These are phyloP conservation scores for Auriscalpium vulgare DNA, from an alignment of 768 basidiomycete species.

Conservation along the genomic window DNA sequence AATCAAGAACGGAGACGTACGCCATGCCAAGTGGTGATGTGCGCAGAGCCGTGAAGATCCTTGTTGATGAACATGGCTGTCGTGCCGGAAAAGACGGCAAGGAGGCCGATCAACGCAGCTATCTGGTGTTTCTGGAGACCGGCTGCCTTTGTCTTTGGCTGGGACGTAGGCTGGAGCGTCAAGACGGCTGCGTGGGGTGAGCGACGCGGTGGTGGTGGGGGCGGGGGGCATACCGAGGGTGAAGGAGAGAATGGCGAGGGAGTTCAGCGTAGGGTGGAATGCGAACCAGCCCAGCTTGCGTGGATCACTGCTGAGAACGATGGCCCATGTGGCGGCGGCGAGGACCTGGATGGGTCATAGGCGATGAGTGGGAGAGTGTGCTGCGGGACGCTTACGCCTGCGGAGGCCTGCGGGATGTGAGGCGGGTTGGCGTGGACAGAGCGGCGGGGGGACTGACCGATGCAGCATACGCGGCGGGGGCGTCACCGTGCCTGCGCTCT, in stretches of 20 bases:
- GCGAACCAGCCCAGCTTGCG: constrained; percentile 49
- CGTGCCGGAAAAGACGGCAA: constrained; percentile 51
- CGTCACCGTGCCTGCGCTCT: constrained; percentile 34
- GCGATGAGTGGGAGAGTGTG: background rate
- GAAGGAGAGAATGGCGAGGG: constrained; percentile 45
- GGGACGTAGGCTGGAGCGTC: constrained; percentile 68
- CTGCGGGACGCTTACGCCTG: background rate
- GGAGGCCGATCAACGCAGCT: constrained; percentile 50
- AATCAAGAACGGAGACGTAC: constrained; percentile 30
- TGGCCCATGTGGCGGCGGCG: constrained; percentile 32
- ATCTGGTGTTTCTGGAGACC: constrained; percentile 67
- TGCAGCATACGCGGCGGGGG: constrained; percentile 24
- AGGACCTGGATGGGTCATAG: constrained; percentile 2
- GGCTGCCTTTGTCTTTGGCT: constrained; percentile 54
- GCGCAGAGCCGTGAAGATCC: constrained; percentile 34
- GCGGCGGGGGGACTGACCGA: constrained; percentile 27
- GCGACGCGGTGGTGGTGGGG: background rate
- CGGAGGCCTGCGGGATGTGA: constrained; percentile 5
- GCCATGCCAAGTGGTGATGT: constrained; percentile 73
- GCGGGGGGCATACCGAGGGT: constrained; percentile 44
- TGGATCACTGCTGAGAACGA: constrained; percentile 39
- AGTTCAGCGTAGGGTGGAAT: constrained; percentile 59
- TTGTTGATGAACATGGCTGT: constrained; percentile 62
- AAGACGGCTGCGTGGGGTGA: constrained; percentile 44
- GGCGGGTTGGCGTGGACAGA: background rate